Evolutionary conservation across 2,329 filamentous ascomycete species (phyloP).

Genomic region (Orbilia ellipsospora): DNA sequence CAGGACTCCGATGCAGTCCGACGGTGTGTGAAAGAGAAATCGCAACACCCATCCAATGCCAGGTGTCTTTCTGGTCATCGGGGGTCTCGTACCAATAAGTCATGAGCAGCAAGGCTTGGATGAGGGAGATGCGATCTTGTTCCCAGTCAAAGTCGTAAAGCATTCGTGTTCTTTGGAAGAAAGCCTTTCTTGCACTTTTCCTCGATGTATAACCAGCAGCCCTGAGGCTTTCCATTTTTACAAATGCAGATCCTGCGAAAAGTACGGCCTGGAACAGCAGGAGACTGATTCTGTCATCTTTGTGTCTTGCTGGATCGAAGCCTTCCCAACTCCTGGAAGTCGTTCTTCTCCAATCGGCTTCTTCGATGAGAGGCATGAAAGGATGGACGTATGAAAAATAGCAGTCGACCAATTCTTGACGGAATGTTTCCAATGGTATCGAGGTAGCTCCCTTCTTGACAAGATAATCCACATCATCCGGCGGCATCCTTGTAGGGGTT

Average conservation of each 20-base stretch:
- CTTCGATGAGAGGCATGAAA: conserved; percentile 87
- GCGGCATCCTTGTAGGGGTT: conserved; percentile 78
- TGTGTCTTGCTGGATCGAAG: conserved; percentile 64
- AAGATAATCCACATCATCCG: conserved; percentile 85
- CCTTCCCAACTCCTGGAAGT: conserved; percentile 71
- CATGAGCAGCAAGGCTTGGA: conserved; percentile 89
- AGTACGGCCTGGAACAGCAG: conserved; percentile 93
- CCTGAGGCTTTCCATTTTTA: conserved; percentile 80
- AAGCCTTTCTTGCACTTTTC: conserved; percentile 84
- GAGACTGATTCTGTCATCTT: conserved; percentile 81
- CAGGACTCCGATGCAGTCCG: conserved; percentile 86
- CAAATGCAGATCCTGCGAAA: conserved; percentile 90
- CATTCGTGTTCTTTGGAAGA: conserved; percentile 87
- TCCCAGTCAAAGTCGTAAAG: conserved; percentile 97
- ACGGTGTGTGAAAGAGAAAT: conserved; percentile 94
- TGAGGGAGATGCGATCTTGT: conserved; percentile 84
- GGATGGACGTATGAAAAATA: conserved; percentile 93
- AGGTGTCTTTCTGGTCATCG: conserved; percentile 96
- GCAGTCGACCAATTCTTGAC: conserved; percentile 81
- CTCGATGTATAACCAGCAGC: conserved; percentile 80
- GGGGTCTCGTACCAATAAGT: conserved; percentile 98
- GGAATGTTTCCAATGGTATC: conserved; percentile 75
- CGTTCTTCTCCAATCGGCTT: conserved; percentile 70
- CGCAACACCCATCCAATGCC: conserved; percentile 98
- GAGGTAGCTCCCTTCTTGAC: conserved; percentile 84